phyloP scores from a whole-genome alignment of 768 basidiomycete genomes.

The Tephrocybe sp. region DNA sequence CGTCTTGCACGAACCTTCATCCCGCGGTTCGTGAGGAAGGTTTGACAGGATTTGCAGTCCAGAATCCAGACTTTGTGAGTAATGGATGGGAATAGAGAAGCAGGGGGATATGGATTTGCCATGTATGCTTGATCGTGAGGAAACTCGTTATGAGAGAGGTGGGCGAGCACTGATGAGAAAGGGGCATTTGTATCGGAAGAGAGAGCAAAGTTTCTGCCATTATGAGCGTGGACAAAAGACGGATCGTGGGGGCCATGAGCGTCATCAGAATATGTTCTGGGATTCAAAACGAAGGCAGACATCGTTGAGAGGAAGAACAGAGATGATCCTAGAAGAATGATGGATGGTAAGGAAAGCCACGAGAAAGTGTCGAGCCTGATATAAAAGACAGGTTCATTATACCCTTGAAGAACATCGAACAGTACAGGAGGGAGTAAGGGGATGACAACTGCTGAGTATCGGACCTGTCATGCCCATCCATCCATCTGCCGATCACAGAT shows the following conservation, averaged over 20 bases:
- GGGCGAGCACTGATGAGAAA: conserved; percentile 26
- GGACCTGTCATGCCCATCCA: background rate
- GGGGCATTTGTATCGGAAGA: conserved; percentile 13
- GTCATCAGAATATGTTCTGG: conserved; percentile 14
- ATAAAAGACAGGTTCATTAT: conserved; percentile 12
- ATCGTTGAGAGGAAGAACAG: conserved; percentile 3
- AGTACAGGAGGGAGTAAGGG: conserved; percentile 1
- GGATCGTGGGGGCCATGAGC: conserved; percentile 10
- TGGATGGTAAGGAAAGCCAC: conserved; percentile 1
- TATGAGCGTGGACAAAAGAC: conserved; percentile 26
- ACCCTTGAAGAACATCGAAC: conserved; percentile 8
- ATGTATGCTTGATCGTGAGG: conserved; percentile 38
- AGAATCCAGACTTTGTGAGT: conserved; percentile 81
- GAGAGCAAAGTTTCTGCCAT: conserved; percentile 16
- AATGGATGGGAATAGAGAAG: conserved; percentile 37
- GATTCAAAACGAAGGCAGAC: conserved; percentile 8
- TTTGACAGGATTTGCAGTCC: conserved; percentile 71
- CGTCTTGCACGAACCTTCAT: conserved; percentile 60
- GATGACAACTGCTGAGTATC: no score
- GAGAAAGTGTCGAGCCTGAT: conserved; percentile 13
- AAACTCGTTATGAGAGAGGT: conserved; percentile 19
- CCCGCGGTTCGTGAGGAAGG: conserved; percentile 79
- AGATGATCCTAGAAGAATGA: conserved; percentile 4
- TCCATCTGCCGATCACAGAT: conserved; percentile 14
- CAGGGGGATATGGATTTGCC: conserved; percentile 39